phyloP scores from a whole-genome alignment of 257 asterid species.

The Euphrasia confusa region DNA sequence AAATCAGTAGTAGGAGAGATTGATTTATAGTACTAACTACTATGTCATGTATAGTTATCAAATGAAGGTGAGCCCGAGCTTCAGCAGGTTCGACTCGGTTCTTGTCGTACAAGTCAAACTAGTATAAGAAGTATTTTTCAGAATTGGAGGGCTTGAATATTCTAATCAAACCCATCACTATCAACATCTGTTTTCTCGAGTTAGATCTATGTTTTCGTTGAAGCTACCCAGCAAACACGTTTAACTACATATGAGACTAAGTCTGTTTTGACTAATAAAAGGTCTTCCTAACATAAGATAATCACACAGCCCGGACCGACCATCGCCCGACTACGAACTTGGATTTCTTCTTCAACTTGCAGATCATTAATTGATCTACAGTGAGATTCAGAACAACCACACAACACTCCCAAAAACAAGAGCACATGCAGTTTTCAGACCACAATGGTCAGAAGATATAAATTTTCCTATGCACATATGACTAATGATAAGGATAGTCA shows the following conservation, averaged over 20 bases:
- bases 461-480: not conserved
- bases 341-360: no score
- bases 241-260: not conserved
- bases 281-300: no score
- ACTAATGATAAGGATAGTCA: not conserved
- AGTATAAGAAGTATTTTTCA: not conserved
- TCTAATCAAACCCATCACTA: not conserved
- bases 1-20: no score
- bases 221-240: not conserved
- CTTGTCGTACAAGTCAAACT: no score
- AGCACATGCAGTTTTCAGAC: not conserved
- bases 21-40: no score
- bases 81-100: no score
- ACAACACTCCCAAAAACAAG: not conserved
- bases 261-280: not conserved
- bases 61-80: not conserved
- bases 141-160: not conserved
- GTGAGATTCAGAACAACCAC: no score
- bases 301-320: no score
- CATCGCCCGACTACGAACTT: no score
- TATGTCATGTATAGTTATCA: no score
- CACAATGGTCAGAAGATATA: not conserved
- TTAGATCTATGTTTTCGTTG: not conserved
- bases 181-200: not conserved
- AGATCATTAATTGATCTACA: no score